Base-by-base conservation (phyloP, 352 stramenopile genomes). In the Pythium aristosporum region DNA sequence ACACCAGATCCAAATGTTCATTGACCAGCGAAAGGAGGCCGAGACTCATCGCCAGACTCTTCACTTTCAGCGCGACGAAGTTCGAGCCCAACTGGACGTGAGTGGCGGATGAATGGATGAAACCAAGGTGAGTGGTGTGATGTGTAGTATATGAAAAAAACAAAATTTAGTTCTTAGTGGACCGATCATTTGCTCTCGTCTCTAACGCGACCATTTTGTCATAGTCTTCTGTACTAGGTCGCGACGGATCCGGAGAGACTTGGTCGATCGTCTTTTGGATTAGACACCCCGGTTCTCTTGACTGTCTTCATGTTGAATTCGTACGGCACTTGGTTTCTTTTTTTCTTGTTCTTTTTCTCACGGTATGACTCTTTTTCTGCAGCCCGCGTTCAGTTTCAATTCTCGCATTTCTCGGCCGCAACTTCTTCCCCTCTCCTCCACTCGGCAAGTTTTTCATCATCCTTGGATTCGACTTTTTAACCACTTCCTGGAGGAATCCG, bases 381-480 rank as follows among this genome's bases (percentile, higher is more conserved):
- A 53, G 53, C 48, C 54, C 61, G 52, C 61, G 53, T 46, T 50
- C 54, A 62, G 9, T 59, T 58, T 58, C 37, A 64, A 23, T 69
- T 69, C 48, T 64, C 63, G 63, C 63, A 70, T 70, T 70, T 70
- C 55, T 63, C 39, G 46, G 48, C 63, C 49, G 63, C 56, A 58
- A 21, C 18, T 46, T 46, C 28, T 55, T 44, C 42, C 32, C 43
- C 15, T 43, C 32, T 39, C 32, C 32, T 41, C 30, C 28, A 39
- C 20, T 54, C 41, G 16, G 21, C 36, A 23, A 20, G 42, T 56
- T 61, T 59, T 61, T 60, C 36, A 59, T 46, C 53, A 68, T 52
- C 48, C 54, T 61, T 68, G 50, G 51, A 68, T 69, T 69, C 49
- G 62, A 69, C 54, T 60, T 63, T 39, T 60, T 70, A 65, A 61